Evolutionary conservation across 2,329 filamentous ascomycete species (phyloP), one percentile per base, ranked within the genome.

Genomic region (Diplocarpon rosae): DNA sequence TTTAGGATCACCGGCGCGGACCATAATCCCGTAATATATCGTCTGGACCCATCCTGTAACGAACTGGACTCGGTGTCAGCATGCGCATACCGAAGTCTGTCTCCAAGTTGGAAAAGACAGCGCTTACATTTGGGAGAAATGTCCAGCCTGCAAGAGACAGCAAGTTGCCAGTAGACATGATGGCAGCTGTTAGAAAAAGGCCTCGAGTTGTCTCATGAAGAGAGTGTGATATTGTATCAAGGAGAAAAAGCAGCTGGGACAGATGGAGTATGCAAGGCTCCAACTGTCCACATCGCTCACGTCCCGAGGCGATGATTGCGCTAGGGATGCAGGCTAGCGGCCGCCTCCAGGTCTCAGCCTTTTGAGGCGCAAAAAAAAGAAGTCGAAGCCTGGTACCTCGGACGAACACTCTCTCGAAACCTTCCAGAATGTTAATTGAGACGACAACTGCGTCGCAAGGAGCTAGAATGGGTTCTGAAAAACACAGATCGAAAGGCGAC

Each of bases 1-100:
- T 48, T 83, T 85, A 12, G 85, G 84, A 50, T 88, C 80, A 59
- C 92, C 92, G 37, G 88, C 92, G 53, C 89, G 87, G 62, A 95
- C 90, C 44, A 85, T 85, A 55, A 96, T 67, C 57, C 81, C 74
- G 68, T 96, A 98, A 68, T 88, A 92, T 55, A 93, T 70, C 50
- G 74, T 73, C 63, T 96, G 90, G 5, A 83, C 63, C 69, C 82
- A 85, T 51, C 77, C 76, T 31, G 87, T 89, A 39, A 80, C 83
- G 56, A 90, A 76, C 85, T 93, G 54, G 35, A 36, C 9, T 48
- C 12, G 24, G n/a, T 29, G 12, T 52, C 35, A 54, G 51, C 29
- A 50, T 35, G 12, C 17, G 34, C 30, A 36, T 27, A 10, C 3
- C 3, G 20, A 28, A 32, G 12, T 16, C 34, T 31, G 20, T 16